Evolutionary conservation across 192 early-diverging fungal genomes (phyloP), one percentile per base, ranked within the genome.

Genomic region (Podila epigama): DNA sequence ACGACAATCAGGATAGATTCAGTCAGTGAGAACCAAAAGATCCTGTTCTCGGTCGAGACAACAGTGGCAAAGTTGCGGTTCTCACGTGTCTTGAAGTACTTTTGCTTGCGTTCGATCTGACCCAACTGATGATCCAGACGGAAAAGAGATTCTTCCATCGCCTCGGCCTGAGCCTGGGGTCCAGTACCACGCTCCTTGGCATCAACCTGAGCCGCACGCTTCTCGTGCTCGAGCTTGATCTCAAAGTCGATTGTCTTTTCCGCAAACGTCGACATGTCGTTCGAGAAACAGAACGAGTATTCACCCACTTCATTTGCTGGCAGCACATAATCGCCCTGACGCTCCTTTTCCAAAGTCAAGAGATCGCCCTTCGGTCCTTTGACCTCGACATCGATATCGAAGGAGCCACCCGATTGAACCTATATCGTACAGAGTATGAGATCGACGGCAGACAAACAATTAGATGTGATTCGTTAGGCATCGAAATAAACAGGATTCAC

Each of bases 201-300:
- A 29, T 60, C 41, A 6, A 53, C 44, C 5, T 62, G 52, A 1
- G 64, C 15, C 1, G 60, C 13, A 15, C 91, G 89, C 28, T 83
- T 83, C 79, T 98, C 96, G 80, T 97, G 85, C 80, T 99, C 95
- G n/a, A 96, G 83, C 1, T 90, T 89, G 62, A 99, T 93, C 60
- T 99, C 97, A 80, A 99, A 97, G 82, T 99, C 96, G 34, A 99
- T 82, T 18, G 89, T 78, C 63, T 99, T 99, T 75, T 98, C 95
- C 8, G 92, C 90, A 88, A 96, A 97, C 13, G 95, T 94, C 29
- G 95, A 92, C 88, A 97, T 92, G 39, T 87, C 87, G 77, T 99
- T 99, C 66, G 91, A 92, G 84, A 99, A 99, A 86, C 98, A 99
- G 83, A 97, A 96, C 22, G 92, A 86, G 78, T 96, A 94, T 75